phyloP scores from a whole-genome alignment of 2,329 filamentous ascomycete genomes.

The Aspergillus sp. region DNA sequence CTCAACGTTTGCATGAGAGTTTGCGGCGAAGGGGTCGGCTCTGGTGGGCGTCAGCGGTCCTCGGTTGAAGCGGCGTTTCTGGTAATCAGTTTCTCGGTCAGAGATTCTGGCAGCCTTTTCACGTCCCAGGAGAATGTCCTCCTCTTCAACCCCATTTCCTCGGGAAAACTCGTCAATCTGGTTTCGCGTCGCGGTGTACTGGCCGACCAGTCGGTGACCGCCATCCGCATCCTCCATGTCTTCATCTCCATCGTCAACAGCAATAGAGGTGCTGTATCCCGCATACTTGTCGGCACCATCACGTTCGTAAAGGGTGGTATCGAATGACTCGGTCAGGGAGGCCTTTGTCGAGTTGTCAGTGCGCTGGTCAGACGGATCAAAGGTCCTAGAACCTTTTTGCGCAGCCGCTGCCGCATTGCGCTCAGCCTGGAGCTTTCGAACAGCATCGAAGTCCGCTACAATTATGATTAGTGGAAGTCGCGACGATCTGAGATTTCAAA shows the following conservation, averaged over 20 bases:
- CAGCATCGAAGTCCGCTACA: slow-evolving; percentile 77
- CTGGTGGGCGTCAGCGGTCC: slow-evolving; percentile 76
- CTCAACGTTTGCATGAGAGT: slow-evolving; percentile 65
- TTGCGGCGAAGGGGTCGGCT: slow-evolving; percentile 79
- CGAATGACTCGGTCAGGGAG: slow-evolving; percentile 82
- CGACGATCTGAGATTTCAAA: slow-evolving; percentile 14
- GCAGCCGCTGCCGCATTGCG: slow-evolving; percentile 75
- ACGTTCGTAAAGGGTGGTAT: slow-evolving; percentile 82
- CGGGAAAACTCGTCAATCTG: slow-evolving; percentile 94
- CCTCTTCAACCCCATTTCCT: slow-evolving; percentile 83
- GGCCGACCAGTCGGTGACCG: slow-evolving; percentile 79
- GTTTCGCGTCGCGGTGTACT: slow-evolving; percentile 89
- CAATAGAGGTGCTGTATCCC: slow-evolving; percentile 88
- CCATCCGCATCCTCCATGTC: slow-evolving; percentile 74
- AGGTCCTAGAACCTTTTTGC: slow-evolving; percentile 79
- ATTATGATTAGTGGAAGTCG: slow-evolving; percentile 23
- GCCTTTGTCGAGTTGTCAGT: slow-evolving; percentile 83
- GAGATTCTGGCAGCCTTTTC: slow-evolving; percentile 90
- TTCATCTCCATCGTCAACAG: slow-evolving; percentile 73
- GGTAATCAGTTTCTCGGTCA: slow-evolving; percentile 95
- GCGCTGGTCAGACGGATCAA: slow-evolving; percentile 77
- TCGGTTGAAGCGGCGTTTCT: slow-evolving; percentile 90
- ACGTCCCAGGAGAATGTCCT: slow-evolving; percentile 79
- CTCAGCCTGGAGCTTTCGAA: slow-evolving; percentile 87
- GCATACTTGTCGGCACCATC: slow-evolving; percentile 77